These are phyloP conservation scores for Orbilia quercus DNA, from an alignment of 2,329 filamentous ascomycete genomes.

Conservation along the genomic window DNA sequence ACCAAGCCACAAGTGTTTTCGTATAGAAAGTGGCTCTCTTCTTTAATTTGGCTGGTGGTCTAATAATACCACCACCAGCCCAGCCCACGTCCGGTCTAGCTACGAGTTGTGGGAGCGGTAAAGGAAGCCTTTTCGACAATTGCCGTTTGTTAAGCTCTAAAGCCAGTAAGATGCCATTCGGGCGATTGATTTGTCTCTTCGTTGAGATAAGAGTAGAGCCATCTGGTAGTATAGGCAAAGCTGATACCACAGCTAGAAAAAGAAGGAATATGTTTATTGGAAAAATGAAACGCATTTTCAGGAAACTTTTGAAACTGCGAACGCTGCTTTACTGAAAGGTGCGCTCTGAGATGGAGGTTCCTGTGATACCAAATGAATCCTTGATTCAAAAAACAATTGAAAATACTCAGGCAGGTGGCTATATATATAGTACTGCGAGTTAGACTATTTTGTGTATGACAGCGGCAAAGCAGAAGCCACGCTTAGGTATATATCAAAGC, in stretches of 20 bases:
- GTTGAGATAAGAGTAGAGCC: background rate
- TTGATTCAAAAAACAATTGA: no score
- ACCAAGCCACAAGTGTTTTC: background rate
- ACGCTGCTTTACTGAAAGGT: no score
- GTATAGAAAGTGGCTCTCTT: slow-evolving; percentile 5
- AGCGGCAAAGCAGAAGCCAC: no score
- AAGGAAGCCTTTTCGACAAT: background rate
- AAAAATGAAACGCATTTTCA: background rate
- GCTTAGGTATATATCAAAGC: no score
- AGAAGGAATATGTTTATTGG: background rate
- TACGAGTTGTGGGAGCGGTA: no score
- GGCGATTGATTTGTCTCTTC: background rate
- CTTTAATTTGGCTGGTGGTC: background rate
- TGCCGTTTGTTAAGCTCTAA: background rate
- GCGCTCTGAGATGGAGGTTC: no score
- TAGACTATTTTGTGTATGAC: no score
- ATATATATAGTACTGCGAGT: no score
- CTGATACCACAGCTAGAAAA: background rate
- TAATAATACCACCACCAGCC: background rate
- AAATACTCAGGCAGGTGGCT: no score
- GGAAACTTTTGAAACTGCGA: no score
- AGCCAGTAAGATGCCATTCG: background rate
- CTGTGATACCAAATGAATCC: no score
- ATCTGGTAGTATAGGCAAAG: background rate
- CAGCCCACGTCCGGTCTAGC: no score